Conservation (phyloP, 176 grass and related monocot species). For the Dendrocalamus sinicus region DNA sequence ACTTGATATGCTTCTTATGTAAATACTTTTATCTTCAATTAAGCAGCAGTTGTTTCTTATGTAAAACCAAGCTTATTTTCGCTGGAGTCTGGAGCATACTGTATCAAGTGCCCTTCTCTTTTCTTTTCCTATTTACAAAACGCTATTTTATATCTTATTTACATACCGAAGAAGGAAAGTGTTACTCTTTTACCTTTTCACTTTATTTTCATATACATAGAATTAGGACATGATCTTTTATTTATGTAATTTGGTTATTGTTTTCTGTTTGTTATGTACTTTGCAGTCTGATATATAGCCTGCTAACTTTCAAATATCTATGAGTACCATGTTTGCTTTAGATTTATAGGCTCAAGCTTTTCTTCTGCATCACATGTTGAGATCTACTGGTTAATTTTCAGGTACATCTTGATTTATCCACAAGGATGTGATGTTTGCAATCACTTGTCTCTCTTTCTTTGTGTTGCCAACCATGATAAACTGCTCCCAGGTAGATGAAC, state of each 20-base stretch:
- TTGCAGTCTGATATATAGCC: background rate
- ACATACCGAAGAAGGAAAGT: slow-evolving; percentile 5
- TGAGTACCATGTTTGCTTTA: slow-evolving; percentile 5
- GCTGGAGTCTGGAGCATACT: background rate
- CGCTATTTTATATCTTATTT: background rate
- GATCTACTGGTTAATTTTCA: slow-evolving; percentile 55
- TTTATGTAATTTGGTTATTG: background rate
- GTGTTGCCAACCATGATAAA: slow-evolving; percentile 98
- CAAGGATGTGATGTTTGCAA: slow-evolving; percentile 98
- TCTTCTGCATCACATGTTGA: slow-evolving; percentile 29
- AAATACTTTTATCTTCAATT: background rate
- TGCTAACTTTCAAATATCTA: background rate
- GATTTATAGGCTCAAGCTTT: background rate
- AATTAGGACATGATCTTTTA: background rate
- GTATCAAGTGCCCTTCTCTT: background rate
- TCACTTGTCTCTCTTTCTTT: slow-evolving; percentile 98
- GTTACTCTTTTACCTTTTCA: background rate
- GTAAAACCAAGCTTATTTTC: background rate
- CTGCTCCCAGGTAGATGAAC: slow-evolving; percentile 80
- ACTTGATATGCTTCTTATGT: background rate
- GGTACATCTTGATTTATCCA: slow-evolving; percentile 99
- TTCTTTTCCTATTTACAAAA: slow-evolving; percentile 2
- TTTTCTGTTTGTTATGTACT: slow-evolving; percentile 2
- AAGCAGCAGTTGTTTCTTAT: background rate
- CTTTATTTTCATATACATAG: background rate